A percentile compares a stretch with the other conserved stretches of the same genome.
phyloP scores from a whole-genome alignment of 345 rosid species.

The Clausena lansium region DNA sequence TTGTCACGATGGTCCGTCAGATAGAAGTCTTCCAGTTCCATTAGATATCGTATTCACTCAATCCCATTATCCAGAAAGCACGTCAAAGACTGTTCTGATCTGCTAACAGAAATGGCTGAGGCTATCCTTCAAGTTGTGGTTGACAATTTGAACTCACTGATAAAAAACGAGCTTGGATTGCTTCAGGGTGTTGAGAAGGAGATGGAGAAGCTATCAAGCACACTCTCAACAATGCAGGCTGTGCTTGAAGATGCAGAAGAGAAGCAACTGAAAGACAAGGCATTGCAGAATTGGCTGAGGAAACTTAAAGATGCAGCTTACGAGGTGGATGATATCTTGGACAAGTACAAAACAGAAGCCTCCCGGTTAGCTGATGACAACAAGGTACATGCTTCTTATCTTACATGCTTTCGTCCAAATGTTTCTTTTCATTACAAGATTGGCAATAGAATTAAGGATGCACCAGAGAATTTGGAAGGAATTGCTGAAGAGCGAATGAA shows the following conservation, averaged over 20 bases:
- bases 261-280: background rate
- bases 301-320: constrained; percentile 2
- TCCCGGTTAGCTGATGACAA: background rate
- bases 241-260: constrained; percentile 7
- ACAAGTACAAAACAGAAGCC: background rate
- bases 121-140: background rate
- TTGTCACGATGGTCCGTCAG: background rate
- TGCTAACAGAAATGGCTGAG: background rate
- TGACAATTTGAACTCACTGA: background rate
- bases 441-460: background rate
- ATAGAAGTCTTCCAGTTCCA: background rate
- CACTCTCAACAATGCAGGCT: background rate
- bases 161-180: background rate
- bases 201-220: background rate
- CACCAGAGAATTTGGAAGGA: background rate
- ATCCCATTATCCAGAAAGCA: background rate
- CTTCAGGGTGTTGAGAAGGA: background rate
- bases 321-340: background rate
- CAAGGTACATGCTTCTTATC: background rate
- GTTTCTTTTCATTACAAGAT: background rate
- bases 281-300: background rate
- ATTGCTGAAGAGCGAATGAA: background rate
- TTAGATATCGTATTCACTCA: background rate
- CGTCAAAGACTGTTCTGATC: background rate
- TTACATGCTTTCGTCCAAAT: background rate